Evolutionary conservation across 2,329 filamentous ascomycete genomes (phyloP).

Genomic region (Chrysosporium keratinophilum): DNA sequence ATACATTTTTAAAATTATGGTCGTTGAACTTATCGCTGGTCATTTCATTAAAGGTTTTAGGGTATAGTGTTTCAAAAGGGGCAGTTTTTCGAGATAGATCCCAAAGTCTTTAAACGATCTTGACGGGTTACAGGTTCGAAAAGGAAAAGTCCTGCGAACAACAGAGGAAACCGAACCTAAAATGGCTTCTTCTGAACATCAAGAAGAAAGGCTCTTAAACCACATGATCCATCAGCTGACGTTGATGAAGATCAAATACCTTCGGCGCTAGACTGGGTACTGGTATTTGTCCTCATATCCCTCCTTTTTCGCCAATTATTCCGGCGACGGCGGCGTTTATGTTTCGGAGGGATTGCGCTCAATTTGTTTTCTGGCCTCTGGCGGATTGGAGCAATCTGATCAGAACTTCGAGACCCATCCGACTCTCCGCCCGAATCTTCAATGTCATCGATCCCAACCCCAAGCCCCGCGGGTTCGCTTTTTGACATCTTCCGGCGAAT

Average conservation of each 20-base stretch:
- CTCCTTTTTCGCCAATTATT: constrained; percentile 13
- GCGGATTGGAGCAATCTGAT: neutral
- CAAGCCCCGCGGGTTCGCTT: constrained; percentile 16
- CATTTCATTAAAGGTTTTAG: constrained; percentile 5
- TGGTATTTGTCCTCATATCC: constrained; percentile 3
- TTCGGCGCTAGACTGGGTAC: constrained; percentile 4
- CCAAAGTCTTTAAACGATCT: constrained; percentile 9
- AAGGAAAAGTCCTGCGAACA: neutral
- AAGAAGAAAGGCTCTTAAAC: neutral
- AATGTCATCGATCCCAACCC: neutral
- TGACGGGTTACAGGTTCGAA: neutral
- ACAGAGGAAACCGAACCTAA: neutral
- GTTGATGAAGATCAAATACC: neutral
- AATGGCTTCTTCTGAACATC: neutral
- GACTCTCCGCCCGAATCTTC: neutral
- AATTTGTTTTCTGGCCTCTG: neutral
- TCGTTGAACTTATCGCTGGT: neutral
- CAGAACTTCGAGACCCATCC: neutral
- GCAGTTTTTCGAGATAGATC: constrained; percentile 8
- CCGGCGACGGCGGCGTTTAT: constrained; percentile 15
- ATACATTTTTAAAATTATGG: constrained; percentile 12
- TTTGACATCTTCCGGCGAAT: constrained; percentile 16
- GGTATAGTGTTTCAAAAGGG: constrained; percentile 6
- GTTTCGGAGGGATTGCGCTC: neutral
- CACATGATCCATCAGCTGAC: neutral